Conservation (phyloP, 768 basidiomycete species). For the Phallus indusiatus region DNA sequence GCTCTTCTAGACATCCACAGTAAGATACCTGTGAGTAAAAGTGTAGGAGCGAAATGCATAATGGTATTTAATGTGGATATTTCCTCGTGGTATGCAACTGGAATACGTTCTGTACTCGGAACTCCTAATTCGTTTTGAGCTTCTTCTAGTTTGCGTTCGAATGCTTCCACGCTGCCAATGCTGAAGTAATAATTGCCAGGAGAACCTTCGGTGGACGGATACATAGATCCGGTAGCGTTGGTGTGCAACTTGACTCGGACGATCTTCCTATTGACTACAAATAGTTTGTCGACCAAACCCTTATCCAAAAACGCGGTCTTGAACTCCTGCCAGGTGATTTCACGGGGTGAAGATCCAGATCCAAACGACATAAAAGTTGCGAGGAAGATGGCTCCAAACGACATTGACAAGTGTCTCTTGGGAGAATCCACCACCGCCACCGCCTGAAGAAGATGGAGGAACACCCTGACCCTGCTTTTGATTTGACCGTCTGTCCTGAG, state of each 20-base stretch:
- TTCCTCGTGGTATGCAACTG: slow-evolving; percentile 95
- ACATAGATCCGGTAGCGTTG: slow-evolving; percentile 74
- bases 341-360: slow-evolving; percentile 44
- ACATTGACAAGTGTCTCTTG: background rate
- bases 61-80: slow-evolving; percentile 74
- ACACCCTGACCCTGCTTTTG: background rate
- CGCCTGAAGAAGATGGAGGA: background rate
- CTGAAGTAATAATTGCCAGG: slow-evolving; percentile 83
- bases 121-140: slow-evolving; percentile 90
- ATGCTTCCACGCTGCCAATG: slow-evolving; percentile 94
- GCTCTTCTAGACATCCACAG: slow-evolving; percentile 79
- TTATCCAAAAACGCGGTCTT: slow-evolving; percentile 94
- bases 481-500: background rate
- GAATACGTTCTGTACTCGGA: slow-evolving; percentile 86
- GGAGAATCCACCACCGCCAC: background rate
- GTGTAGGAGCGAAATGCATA: slow-evolving; percentile 89
- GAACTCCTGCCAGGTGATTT: slow-evolving; percentile 99
- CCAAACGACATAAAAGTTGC: slow-evolving; percentile 57
- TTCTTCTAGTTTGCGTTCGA: slow-evolving; percentile 91
- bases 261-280: slow-evolving; percentile 81
- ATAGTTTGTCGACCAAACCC: slow-evolving; percentile 88
- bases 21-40: slow-evolving; percentile 83
- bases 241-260: slow-evolving; percentile 91
- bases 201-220: slow-evolving; percentile 45
- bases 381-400: slow-evolving; percentile 2